These are phyloP conservation scores for Pseudonectria buxi DNA, from an alignment of 2,329 filamentous ascomycete genomes.

Conservation along the genomic window DNA sequence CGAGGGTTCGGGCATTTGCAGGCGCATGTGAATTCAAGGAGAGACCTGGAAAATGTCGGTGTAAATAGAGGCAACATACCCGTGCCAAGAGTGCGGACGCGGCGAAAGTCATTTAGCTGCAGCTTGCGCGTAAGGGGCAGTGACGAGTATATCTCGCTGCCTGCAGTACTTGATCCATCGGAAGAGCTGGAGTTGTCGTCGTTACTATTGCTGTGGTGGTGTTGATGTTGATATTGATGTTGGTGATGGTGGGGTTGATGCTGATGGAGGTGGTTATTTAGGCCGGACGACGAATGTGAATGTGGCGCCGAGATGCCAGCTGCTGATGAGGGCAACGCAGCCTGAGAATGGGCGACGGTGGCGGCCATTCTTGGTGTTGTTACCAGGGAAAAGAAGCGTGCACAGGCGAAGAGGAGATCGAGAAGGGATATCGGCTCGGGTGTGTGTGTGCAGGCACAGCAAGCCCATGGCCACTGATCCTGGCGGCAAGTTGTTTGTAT, in stretches of 20 bases:
- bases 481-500: no score
- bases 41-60: no score
- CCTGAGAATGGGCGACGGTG: slow-evolving; percentile 27
- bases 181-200: slow-evolving; percentile 8
- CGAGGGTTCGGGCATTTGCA: no score
- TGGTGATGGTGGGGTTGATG: background rate
- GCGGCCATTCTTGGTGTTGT: slow-evolving; percentile 19
- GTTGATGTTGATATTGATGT: slow-evolving; percentile 14
- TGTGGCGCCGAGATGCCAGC: background rate
- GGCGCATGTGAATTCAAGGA: no score
- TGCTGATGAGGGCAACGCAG: slow-evolving; percentile 16
- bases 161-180: background rate
- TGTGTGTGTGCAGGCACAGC: no score
- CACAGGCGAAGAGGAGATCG: no score
- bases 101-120: slow-evolving; percentile 53
- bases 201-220: slow-evolving; percentile 9
- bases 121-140: slow-evolving; percentile 25
- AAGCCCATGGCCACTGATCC: no score
- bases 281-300: no score
- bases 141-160: slow-evolving; percentile 3
- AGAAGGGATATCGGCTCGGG: no score
- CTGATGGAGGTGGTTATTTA: background rate
- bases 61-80: slow-evolving; percentile 38
- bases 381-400: background rate
- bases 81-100: slow-evolving; percentile 70